These are phyloP conservation scores for Eleusine coracana DNA, from an alignment of 176 grass and related monocot genomes.

Conservation along the genomic window DNA sequence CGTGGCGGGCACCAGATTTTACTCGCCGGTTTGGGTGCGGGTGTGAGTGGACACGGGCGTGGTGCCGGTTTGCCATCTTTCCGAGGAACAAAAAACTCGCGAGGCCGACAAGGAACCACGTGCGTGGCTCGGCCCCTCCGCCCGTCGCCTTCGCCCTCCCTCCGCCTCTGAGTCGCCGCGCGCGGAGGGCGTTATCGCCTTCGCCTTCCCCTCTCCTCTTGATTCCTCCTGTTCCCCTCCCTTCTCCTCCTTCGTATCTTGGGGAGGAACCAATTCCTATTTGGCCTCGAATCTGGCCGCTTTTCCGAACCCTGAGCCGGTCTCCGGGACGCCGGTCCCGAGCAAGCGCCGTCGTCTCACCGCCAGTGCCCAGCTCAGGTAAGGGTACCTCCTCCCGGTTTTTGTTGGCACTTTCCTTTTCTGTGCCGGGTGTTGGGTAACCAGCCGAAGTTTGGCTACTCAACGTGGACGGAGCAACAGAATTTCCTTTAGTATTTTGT, in stretches of 20 bases:
- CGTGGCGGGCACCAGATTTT: too few species aligned
- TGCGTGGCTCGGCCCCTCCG: neutral
- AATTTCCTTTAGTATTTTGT: neutral
- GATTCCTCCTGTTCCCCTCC: neutral
- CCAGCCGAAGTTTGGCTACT: neutral
- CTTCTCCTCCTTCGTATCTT: neutral
- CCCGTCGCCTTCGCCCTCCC: slow-evolving; percentile 24
- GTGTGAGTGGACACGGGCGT: too few species aligned
- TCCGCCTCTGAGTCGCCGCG: slow-evolving; percentile 27
- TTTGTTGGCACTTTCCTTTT: neutral
- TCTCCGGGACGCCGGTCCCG: neutral
- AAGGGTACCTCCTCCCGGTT: neutral
- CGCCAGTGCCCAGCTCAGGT: neutral
- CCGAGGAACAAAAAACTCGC: slow-evolving; percentile 23
- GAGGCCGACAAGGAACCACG: slow-evolving; percentile 44
- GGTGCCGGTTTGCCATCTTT: neutral
- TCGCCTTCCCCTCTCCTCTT: neutral
- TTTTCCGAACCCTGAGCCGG: neutral
- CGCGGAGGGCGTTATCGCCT: slow-evolving; percentile 42
- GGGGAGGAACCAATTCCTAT: neutral
- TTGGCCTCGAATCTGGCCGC: neutral
- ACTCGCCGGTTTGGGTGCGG: too few species aligned
- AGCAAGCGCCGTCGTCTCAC: neutral
- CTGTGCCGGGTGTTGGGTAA: neutral
- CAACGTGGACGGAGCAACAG: neutral